A percentile compares a stretch with the other conserved stretches of the same genome.
These are phyloP conservation scores for Ilyonectria destructans DNA, from an alignment of 2,329 filamentous ascomycete species.

Conservation along the genomic window DNA sequence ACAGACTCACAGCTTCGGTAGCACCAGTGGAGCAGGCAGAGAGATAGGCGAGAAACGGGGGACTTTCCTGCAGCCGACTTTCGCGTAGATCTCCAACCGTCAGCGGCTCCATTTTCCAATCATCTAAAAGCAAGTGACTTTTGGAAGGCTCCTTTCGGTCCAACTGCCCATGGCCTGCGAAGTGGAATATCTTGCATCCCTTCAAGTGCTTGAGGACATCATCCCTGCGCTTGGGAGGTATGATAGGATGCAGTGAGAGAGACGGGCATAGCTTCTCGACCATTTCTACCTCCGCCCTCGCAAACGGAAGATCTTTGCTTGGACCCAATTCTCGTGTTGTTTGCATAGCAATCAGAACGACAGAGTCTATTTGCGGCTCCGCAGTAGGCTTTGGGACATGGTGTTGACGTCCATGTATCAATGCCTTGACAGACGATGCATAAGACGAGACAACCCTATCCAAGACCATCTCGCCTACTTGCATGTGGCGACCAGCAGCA, in stretches of 20 bases:
- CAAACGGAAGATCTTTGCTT: background rate
- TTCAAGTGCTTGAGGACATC: background rate
- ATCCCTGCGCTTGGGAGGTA: background rate
- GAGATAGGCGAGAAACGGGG: background rate
- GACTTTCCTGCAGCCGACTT: background rate
- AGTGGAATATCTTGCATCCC: constrained; percentile 4
- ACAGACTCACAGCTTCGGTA: background rate
- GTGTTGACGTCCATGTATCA: background rate
- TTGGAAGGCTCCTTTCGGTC: background rate
- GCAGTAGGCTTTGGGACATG: background rate
- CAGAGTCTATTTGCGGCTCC: background rate
- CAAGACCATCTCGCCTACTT: background rate
- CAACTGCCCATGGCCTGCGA: background rate
- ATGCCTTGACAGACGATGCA: background rate
- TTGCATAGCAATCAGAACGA: background rate
- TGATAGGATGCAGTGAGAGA: background rate
- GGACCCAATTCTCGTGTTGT: background rate
- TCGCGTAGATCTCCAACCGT: no score
- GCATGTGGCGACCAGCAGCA: background rate
- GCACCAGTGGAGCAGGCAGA: background rate
- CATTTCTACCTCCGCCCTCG: background rate
- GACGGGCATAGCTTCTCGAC: background rate
- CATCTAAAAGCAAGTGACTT: background rate
- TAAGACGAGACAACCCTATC: constrained; percentile 18
- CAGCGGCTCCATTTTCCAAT: background rate